These are phyloP conservation scores for Paramecium tetraurelia DNA, from an alignment of 73 alveolate genomes.

Conservation along the genomic window DNA sequence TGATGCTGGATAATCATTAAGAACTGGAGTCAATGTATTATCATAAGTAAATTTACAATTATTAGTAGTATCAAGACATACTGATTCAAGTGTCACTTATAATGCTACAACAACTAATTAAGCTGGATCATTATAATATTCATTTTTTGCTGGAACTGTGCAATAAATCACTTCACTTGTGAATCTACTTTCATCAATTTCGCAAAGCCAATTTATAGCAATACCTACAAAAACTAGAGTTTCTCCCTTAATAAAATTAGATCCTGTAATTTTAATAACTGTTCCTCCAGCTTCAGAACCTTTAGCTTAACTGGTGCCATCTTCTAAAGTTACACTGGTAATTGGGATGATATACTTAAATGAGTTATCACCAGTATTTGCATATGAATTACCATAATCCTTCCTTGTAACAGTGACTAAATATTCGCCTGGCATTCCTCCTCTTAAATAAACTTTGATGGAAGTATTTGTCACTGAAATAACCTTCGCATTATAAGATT, in stretches of 20 bases:
- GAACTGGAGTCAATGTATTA: neutral
- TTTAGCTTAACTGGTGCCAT: neutral
- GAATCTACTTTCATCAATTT: slow-evolving; percentile 1
- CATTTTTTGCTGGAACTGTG: slow-evolving; percentile 4
- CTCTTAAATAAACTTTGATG: slow-evolving; percentile 21
- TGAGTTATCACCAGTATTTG: neutral
- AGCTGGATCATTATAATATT: neutral
- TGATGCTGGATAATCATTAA: neutral
- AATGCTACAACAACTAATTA: neutral
- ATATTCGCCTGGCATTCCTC: slow-evolving; percentile 39
- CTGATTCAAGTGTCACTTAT: neutral
- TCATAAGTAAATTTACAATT: neutral
- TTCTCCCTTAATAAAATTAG: neutral
- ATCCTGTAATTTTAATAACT: slow-evolving; percentile 27
- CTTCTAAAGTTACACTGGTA: neutral
- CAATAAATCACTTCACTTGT: neutral
- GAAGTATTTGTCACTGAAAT: neutral
- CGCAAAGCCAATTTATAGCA: slow-evolving; percentile 10
- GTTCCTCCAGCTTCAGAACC: slow-evolving; percentile 51
- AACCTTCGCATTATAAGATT: neutral
- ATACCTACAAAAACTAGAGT: neutral
- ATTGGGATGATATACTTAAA: neutral
- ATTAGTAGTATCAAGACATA: neutral
- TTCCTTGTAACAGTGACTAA: neutral
- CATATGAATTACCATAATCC: slow-evolving; percentile 24